Evolutionary conservation across 139 green algal genomes (phyloP).

Genomic region (Tetraselmis chui): DNA sequence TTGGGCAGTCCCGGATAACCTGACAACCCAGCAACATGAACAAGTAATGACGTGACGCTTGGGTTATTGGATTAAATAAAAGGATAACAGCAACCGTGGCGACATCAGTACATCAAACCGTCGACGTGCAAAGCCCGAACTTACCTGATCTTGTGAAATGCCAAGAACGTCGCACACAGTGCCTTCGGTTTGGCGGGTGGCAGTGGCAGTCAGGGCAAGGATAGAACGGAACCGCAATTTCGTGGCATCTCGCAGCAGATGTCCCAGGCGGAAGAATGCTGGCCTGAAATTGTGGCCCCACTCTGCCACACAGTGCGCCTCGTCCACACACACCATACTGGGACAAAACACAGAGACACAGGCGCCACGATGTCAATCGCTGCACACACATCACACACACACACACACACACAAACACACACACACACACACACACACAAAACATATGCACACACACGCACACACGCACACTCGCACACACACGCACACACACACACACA

Average conservation of each 20-base stretch:
- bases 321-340: slow-evolving; percentile 31
- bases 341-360: too few relatives aligned
- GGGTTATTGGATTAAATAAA: neutral
- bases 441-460: too few relatives aligned
- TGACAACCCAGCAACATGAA: neutral
- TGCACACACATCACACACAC: too few relatives aligned
- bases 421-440: too few relatives aligned
- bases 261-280: slow-evolving; percentile 71
- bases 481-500: too few relatives aligned
- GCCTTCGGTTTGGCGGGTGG: slow-evolving; percentile 56
- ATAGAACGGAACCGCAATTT: slow-evolving; percentile 42
- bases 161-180: slow-evolving; percentile 48
- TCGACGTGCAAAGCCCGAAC: neutral
- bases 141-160: slow-evolving; percentile 35
- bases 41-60: neutral
- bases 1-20: slow-evolving; percentile 40
- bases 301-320: slow-evolving; percentile 80
- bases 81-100: too few relatives aligned
- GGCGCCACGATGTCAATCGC: slow-evolving; percentile 1
- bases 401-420: too few relatives aligned
- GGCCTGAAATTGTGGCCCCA: slow-evolving; percentile 94
- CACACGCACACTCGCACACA: too few relatives aligned
- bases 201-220: slow-evolving; percentile 86
- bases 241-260: slow-evolving; percentile 38
- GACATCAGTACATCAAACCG: too few relatives aligned